Evolutionary conservation across 2,329 filamentous ascomycete genomes (phyloP).

Genomic region (Verruconis gallopava): DNA sequence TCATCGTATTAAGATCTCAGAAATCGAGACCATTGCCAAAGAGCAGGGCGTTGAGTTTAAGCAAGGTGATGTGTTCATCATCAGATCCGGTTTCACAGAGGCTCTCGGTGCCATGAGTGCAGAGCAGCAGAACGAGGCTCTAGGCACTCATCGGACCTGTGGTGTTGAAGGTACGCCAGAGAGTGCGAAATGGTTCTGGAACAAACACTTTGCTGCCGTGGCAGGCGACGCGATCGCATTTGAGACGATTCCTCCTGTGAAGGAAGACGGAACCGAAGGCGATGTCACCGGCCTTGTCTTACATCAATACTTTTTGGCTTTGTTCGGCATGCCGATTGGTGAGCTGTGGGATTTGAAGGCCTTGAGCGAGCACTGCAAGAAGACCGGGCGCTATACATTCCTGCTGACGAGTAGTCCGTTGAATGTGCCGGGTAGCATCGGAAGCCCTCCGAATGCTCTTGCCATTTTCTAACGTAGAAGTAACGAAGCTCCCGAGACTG

Average conservation of each 20-base stretch:
- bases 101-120: slow-evolving; percentile 28
- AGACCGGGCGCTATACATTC: slow-evolving; percentile 28
- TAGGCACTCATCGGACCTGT: slow-evolving; percentile 25
- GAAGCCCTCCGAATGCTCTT: slow-evolving; percentile 22
- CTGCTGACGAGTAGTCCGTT: slow-evolving; percentile 31
- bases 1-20: slow-evolving; percentile 40
- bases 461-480: slow-evolving; percentile 24
- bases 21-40: slow-evolving; percentile 19
- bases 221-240: slow-evolving; percentile 22
- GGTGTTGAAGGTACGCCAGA: slow-evolving; percentile 26
- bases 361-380: slow-evolving; percentile 25
- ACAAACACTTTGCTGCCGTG: slow-evolving; percentile 22
- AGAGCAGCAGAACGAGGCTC: slow-evolving; percentile 26
- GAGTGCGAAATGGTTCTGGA: slow-evolving; percentile 16
- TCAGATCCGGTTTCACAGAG: slow-evolving; percentile 33
- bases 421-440: slow-evolving; percentile 28
- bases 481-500: no score
- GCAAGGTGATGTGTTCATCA: slow-evolving; percentile 22
- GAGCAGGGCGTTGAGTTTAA: slow-evolving; percentile 10
- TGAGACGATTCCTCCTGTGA: slow-evolving; percentile 19
- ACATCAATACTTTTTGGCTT: slow-evolving; percentile 28
- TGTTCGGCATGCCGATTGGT: slow-evolving; percentile 33
- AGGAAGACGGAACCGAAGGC: slow-evolving; percentile 11
- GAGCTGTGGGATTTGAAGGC: slow-evolving; percentile 33
- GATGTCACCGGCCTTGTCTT: slow-evolving; percentile 13